phyloP scores from a whole-genome alignment of 257 asterid genomes.

The Thymus mandschuricus region DNA sequence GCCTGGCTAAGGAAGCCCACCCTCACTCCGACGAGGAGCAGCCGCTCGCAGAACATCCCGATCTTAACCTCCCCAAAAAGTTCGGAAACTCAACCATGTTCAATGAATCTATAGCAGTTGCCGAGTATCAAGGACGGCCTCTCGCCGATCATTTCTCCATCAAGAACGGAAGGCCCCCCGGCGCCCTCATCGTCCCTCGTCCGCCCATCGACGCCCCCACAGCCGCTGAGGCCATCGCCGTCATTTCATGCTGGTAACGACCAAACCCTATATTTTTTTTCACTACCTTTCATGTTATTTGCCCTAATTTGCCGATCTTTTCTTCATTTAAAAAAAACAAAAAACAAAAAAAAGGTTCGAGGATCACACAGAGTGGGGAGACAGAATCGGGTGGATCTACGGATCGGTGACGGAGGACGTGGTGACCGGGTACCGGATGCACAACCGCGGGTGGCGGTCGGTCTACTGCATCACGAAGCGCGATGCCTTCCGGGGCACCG shows the following conservation, averaged over 20 bases:
- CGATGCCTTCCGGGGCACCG: conserved; percentile 91
- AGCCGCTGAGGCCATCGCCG: conserved; percentile 97
- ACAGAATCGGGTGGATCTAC: conserved; percentile 92
- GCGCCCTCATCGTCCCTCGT: conserved; percentile 75
- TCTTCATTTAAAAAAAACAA: too few relatives aligned
- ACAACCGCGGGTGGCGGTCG: conserved; percentile 98
- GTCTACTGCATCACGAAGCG: conserved; percentile 92
- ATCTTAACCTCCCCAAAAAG: conserved; percentile 65
- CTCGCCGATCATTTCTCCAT: conserved; percentile 86
- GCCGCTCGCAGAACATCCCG: conserved; percentile 76
- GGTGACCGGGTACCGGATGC: conserved; percentile 98
- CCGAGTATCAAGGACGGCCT: conserved; percentile 95
- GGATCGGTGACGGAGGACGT: conserved; percentile 98
- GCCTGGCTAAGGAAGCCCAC: conserved; percentile 39
- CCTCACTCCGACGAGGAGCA: conserved; percentile 63
- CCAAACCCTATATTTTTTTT: not conserved
- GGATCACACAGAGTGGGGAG: conserved; percentile 99
- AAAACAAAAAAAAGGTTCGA: conserved; percentile 57
- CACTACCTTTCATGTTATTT: too few relatives aligned
- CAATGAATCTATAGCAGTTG: conserved; percentile 76
- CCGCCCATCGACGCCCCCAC: conserved; percentile 92
- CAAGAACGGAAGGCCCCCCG: conserved; percentile 92
- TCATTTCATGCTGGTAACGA: conserved; percentile 87
- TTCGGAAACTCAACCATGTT: conserved; percentile 90
- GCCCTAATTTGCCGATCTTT: too few relatives aligned